phyloP scores from a whole-genome alignment of 2,329 filamentous ascomycete species.

The Cladosporium sp. region DNA sequence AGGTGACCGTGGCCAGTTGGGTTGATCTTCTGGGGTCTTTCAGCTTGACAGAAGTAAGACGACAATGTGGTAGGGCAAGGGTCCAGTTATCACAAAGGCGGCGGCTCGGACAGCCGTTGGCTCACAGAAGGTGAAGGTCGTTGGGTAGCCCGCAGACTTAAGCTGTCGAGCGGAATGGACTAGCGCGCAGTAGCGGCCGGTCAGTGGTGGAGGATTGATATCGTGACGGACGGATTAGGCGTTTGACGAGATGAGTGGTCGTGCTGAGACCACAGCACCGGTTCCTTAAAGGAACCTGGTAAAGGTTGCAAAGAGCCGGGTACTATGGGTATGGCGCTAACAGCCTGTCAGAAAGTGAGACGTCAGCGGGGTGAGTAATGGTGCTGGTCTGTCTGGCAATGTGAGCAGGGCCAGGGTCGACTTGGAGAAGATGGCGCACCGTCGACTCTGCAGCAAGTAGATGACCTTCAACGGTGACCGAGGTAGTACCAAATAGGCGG shows the following conservation, averaged over 20 bases:
- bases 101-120: constrained; percentile 12
- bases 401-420: constrained; percentile 14
- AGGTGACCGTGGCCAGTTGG: not conserved
- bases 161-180: constrained; percentile 8
- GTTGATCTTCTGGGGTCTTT: not conserved
- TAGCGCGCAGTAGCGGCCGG: constrained; percentile 11
- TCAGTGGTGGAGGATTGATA: constrained; percentile 18
- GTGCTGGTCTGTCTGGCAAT: constrained; percentile 15
- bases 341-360: constrained; percentile 19
- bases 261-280: constrained; percentile 20
- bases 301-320: constrained; percentile 17
- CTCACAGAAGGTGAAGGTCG: not conserved
- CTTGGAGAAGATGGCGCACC: constrained; percentile 4
- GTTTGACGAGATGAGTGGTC: constrained; percentile 17
- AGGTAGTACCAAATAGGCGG: constrained; percentile 12
- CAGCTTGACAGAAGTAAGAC: constrained; percentile 3
- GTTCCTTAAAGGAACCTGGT: constrained; percentile 18
- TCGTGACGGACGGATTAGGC: constrained; percentile 15
- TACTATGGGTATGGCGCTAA: constrained; percentile 24
- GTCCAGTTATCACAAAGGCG: constrained; percentile 7
- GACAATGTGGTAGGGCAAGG: constrained; percentile 5
- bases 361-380: constrained; percentile 19
- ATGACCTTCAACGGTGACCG: constrained; percentile 1
- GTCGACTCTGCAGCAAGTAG: constrained; percentile 6
- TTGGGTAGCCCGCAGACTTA: constrained; percentile 13